A percentile compares a stretch with the other conserved stretches of the same genome.
Evolutionary conservation across 257 asterid genomes (phyloP).

Genomic region (Solanum etuberosum): DNA sequence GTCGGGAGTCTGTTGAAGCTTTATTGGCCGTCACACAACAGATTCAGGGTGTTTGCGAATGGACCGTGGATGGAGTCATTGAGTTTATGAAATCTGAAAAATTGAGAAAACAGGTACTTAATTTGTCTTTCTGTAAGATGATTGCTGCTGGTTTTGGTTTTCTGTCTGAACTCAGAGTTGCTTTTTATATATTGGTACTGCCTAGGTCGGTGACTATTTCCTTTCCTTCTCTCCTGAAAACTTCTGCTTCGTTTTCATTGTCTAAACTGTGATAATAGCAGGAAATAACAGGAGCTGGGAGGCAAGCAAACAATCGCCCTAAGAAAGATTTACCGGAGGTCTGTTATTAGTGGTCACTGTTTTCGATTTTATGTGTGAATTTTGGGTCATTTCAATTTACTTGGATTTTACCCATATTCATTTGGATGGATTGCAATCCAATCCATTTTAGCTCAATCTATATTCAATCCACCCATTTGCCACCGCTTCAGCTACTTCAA

Average conservation of each 20-base stretch:
- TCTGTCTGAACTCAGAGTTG: background rate
- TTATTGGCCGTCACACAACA: conserved; percentile 51
- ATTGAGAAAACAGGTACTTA: conserved; percentile 27
- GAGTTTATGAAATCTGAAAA: background rate
- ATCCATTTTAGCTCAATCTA: too few relatives aligned
- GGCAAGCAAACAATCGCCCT: conserved; percentile 18
- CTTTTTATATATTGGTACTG: background rate
- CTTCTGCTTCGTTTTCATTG: background rate
- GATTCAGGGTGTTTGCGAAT: conserved; percentile 29
- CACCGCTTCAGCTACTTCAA: background rate
- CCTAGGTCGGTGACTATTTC: background rate
- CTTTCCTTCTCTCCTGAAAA: background rate
- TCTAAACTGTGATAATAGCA: conserved; percentile 17
- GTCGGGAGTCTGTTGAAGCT: conserved; percentile 55
- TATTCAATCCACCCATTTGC: too few relatives aligned
- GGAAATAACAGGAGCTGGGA: conserved; percentile 24
- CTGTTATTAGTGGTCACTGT: background rate
- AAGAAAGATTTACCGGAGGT: conserved; percentile 61
- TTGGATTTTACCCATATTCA: too few relatives aligned
- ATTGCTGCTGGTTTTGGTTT: background rate
- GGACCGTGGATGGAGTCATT: conserved; percentile 30
- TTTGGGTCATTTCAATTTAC: background rate
- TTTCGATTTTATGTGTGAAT: background rate
- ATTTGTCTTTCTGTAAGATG: background rate
- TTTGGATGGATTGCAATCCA: too few relatives aligned